phyloP scores from a whole-genome alignment of 805 yeast genomes.

The Candida pseudofarinosa region DNA sequence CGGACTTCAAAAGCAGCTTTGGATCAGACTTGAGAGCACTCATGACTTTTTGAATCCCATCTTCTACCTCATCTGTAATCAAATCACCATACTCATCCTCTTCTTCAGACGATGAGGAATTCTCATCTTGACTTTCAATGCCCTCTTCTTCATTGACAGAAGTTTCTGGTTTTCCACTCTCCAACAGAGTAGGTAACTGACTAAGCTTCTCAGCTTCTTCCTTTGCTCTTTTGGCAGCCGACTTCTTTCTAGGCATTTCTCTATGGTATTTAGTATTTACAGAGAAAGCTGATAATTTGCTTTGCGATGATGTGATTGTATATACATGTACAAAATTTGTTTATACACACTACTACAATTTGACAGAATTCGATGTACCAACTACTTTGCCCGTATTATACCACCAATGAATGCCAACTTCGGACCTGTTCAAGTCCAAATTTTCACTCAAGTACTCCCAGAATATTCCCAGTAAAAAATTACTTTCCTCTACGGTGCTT shows the following conservation, averaged over 20 bases:
- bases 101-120: conserved; percentile 51
- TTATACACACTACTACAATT: neutral
- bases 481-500: conserved; percentile 34
- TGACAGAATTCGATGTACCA: neutral
- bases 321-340: neutral
- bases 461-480: conserved; percentile 34
- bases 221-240: conserved; percentile 70
- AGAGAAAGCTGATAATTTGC: neutral
- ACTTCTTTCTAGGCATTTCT: conserved; percentile 83
- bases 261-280: neutral
- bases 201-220: conserved; percentile 32
- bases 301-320: neutral
- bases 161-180: conserved; percentile 22
- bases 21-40: conserved; percentile 68
- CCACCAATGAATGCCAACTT: conserved; percentile 61
- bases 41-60: conserved; percentile 70
- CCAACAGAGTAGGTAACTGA: conserved; percentile 4
- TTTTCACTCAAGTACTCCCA: conserved; percentile 59
- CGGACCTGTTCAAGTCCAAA: conserved; percentile 53
- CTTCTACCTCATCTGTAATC: conserved; percentile 79
- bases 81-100: conserved; percentile 93
- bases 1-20: conserved; percentile 59
- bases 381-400: conserved; percentile 32
- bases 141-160: conserved; percentile 15
- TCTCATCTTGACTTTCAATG: conserved; percentile 7